Base-by-base conservation (phyloP, 2,329 filamentous ascomycete genomes). In the Aplosporella prunicola region DNA sequence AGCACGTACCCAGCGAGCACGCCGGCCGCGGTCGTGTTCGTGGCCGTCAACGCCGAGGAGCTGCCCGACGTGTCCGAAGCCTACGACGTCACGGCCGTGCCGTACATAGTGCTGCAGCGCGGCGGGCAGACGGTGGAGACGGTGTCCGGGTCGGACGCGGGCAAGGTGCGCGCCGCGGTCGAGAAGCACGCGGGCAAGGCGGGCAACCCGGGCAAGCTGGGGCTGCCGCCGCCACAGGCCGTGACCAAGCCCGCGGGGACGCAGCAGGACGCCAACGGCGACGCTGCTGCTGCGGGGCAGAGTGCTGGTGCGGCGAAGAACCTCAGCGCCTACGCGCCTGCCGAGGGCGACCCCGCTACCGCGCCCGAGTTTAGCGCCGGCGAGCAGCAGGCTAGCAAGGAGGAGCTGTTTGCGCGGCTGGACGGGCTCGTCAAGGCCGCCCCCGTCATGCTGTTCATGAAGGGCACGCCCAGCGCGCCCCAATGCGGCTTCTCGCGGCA, bases 361-460 rank as follows among this genome's bases (percentile, higher is more conserved):
- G 67, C 67, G n/a, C 66, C 67, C 8, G 58, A 67, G 29, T 62
- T 60, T 47, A 63, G 57, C 30, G n/a, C n/a, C 5, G 68, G 52
- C 24, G 52, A 62, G 34, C 36, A 55, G 16, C 52, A 58, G 60
- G 72, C 50, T 13, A 58, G 73, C 33, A 89, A 89, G 64, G 85
- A 95, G 58, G 87, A 93, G 47, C 67, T 98, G 37, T 79, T 86
- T 61, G 79, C 82, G 59, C 74, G 89, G 20, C 69, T 98, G 24
- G 73, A 65, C 14, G 83, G 93, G 49, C 72, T 98, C 23, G 89
- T 96, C 48, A 93, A 89, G 67, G 91, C 91, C 5, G 89, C 91
- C 20, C 86, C 88, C 0, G 88, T 98, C 20, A 98, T 98, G 91
- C 70, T 98, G 18, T 98, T 98, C 63, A 94, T 94, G 86, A 94